Percentiles rank a stretch among this genome's conserved stretches.
Evolutionary conservation across 2,329 filamentous ascomycete species (phyloP).

Genomic region (Chaetoscypha palmicola): DNA sequence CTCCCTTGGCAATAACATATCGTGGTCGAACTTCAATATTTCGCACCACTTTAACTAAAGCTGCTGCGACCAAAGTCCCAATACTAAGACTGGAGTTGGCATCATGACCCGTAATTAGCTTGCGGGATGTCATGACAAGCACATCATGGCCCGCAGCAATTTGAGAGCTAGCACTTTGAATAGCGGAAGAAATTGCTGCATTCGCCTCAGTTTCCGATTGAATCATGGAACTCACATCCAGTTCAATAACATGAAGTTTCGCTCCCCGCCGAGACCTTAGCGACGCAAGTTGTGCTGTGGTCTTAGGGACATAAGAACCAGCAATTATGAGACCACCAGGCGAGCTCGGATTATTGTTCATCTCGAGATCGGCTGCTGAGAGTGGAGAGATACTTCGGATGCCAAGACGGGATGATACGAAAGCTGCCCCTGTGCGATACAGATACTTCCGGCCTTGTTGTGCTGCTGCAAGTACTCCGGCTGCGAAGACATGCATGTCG

Average conservation of each 20-base stretch:
- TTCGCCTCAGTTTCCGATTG: background rate
- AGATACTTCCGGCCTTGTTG: slow-evolving; percentile 32
- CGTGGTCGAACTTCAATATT: slow-evolving; percentile 41
- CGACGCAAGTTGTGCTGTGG: slow-evolving; percentile 45
- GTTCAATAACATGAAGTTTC: slow-evolving; percentile 31
- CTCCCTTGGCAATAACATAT: slow-evolving; percentile 53
- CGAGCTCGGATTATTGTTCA: slow-evolving; percentile 25
- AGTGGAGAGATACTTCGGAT: slow-evolving; percentile 46
- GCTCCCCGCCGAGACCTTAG: slow-evolving; percentile 32
- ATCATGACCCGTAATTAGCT: slow-evolving; percentile 43
- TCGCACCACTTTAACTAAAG: slow-evolving; percentile 44
- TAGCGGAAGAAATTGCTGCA: background rate
- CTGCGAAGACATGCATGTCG: slow-evolving; percentile 49
- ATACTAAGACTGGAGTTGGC: slow-evolving; percentile 47
- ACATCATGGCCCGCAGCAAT: slow-evolving; percentile 44
- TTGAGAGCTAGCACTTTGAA: slow-evolving; percentile 29
- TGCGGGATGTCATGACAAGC: slow-evolving; percentile 52
- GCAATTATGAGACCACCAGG: slow-evolving; percentile 48
- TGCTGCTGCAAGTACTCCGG: slow-evolving; percentile 35
- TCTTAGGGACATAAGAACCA: slow-evolving; percentile 53
- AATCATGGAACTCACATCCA: slow-evolving; percentile 42
- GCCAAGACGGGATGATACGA: slow-evolving; percentile 43
- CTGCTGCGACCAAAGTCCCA: slow-evolving; percentile 43
- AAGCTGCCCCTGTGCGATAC: slow-evolving; percentile 37
- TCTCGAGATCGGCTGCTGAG: slow-evolving; percentile 37